Percentiles rank a stretch among this genome's conserved stretches.
phyloP scores from a whole-genome alignment of 2,329 filamentous ascomycete species.

The Beauveria sp. region DNA sequence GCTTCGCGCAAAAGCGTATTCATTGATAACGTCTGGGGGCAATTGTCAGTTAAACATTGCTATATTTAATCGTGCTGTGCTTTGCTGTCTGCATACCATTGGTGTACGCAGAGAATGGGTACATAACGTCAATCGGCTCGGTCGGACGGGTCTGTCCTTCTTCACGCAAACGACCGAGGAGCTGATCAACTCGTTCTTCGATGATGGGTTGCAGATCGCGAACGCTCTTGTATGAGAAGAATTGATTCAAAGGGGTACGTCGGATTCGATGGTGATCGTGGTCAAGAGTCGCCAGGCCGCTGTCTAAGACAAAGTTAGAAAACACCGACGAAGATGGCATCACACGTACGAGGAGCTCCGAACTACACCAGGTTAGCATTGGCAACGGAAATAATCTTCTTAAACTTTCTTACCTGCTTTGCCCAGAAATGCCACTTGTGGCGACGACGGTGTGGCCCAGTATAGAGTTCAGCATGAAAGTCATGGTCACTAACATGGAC shows the following conservation, averaged over 20 bases:
- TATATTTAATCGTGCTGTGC: neutral
- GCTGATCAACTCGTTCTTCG: constrained; percentile 27
- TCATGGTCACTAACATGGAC: constrained; percentile 30
- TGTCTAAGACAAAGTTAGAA: constrained; percentile 20
- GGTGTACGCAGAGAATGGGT: constrained; percentile 31
- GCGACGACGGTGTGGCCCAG: constrained; percentile 22
- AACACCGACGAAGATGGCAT: neutral
- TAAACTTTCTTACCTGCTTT: constrained; percentile 24
- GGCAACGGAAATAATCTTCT: neutral
- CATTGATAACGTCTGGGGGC: constrained; percentile 30
- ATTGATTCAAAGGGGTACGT: constrained; percentile 27
- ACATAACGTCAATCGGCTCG: constrained; percentile 28
- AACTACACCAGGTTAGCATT: constrained; percentile 18
- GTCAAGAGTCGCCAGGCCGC: constrained; percentile 27
- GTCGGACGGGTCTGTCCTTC: constrained; percentile 20
- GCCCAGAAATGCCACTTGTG: constrained; percentile 29
- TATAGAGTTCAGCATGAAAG: constrained; percentile 33
- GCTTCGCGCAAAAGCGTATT: constrained; percentile 31
- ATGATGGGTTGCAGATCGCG: constrained; percentile 31
- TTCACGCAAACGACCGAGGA: constrained; percentile 24
- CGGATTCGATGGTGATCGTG: constrained; percentile 27
- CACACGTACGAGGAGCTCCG: constrained; percentile 25
- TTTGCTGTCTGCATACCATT: constrained; percentile 23
- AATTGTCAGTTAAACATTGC: neutral
- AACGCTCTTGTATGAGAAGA: constrained; percentile 30